Evolutionary conservation across 2,329 filamentous ascomycete genomes (phyloP).

Genomic region (Cercospora zeae-maydis): DNA sequence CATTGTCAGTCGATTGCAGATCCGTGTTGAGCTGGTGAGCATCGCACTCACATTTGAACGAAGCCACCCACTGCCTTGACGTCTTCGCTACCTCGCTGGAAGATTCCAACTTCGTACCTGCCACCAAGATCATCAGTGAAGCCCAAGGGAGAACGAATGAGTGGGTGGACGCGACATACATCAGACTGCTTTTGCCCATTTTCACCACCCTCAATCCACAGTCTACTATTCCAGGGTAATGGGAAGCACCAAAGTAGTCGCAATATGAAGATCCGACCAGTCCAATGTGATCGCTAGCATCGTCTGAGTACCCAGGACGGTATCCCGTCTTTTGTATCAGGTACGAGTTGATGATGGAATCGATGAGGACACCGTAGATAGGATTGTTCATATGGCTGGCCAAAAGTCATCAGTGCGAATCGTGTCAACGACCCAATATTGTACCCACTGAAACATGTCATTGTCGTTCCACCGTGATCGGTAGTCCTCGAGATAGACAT

Average conservation of each 20-base stretch:
- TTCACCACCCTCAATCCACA: slow-evolving; percentile 77
- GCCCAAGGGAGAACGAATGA: neutral
- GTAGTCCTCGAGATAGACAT: slow-evolving; percentile 75
- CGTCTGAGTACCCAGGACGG: slow-evolving; percentile 57
- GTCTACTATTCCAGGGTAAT: slow-evolving; percentile 78
- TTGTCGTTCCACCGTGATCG: slow-evolving; percentile 90
- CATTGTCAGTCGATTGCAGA: neutral
- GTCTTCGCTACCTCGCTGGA: slow-evolving; percentile 66
- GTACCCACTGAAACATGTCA: slow-evolving; percentile 70
- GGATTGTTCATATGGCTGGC: slow-evolving; percentile 58
- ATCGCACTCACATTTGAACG: slow-evolving; percentile 20
- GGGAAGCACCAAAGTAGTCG: slow-evolving; percentile 72
- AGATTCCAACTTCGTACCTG: slow-evolving; percentile 79
- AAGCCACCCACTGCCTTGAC: slow-evolving; percentile 59
- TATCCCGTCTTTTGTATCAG: slow-evolving; percentile 74
- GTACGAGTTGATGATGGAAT: slow-evolving; percentile 86
- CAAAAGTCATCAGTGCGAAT: neutral
- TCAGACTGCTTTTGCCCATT: slow-evolving; percentile 80
- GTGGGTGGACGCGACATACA: slow-evolving; percentile 31
- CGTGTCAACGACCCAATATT: neutral
- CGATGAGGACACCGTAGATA: slow-evolving; percentile 50
- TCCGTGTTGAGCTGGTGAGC: neutral
- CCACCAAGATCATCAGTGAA: neutral
- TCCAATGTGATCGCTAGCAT: slow-evolving; percentile 72
- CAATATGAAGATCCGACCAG: slow-evolving; percentile 82